Conservation (phyloP, 495 filamentous ascomycete genomes). For the Apiosordaria backusii region DNA sequence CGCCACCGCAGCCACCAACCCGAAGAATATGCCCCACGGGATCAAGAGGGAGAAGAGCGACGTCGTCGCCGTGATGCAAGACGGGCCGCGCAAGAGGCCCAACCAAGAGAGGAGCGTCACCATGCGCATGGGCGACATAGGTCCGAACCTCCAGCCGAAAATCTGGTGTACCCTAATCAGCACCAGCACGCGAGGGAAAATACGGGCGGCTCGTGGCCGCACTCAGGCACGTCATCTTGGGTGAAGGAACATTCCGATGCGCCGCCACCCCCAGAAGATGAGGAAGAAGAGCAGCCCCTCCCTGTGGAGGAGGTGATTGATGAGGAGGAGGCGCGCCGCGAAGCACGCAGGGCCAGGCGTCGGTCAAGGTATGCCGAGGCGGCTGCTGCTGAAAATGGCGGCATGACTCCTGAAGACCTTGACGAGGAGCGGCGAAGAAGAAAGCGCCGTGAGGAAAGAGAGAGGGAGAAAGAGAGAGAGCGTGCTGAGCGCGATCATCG, state of each 20-base stretch:
- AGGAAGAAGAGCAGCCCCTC: constrained; percentile 22
- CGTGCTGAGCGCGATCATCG: constrained; percentile 4
- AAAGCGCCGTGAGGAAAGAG: constrained; percentile 39
- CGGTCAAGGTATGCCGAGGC: constrained; percentile 43
- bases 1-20: constrained; percentile 19
- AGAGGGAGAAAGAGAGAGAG: constrained; percentile 16
- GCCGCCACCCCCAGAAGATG: constrained; percentile 47
- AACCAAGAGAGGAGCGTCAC: constrained; percentile 21
- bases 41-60: constrained; percentile 47
- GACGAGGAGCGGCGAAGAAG: constrained; percentile 47
- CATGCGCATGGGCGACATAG: constrained; percentile 19
- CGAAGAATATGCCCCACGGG: constrained; percentile 7
- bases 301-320: constrained; percentile 31
- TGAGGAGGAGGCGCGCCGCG: constrained; percentile 46
- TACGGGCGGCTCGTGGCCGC: constrained; percentile 48
- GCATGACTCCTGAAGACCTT: constrained; percentile 24
- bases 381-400: constrained; percentile 16
- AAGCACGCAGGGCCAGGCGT: constrained; percentile 43
- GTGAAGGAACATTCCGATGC: constrained; percentile 59
- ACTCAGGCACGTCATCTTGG: constrained; percentile 56
- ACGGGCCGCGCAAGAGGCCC: constrained; percentile 37
- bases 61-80: constrained; percentile 48
- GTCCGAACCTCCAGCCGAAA: constrained; percentile 39
- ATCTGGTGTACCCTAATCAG: constrained; percentile 40
- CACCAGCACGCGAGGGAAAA: constrained; percentile 35